phyloP scores from a whole-genome alignment of 495 filamentous ascomycete genomes.

The Neurospora tetrasperma region DNA sequence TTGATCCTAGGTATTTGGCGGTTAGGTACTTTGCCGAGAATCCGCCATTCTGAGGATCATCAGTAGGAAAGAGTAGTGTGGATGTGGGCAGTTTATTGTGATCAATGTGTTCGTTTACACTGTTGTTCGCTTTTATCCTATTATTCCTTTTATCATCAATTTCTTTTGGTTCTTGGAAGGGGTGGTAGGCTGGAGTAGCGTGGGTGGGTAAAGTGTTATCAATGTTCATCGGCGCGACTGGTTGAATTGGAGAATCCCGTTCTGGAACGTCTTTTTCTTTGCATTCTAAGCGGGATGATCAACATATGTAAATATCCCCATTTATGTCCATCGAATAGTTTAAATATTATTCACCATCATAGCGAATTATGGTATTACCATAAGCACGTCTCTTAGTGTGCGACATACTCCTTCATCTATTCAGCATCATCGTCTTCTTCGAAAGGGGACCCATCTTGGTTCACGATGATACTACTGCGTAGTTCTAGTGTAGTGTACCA shows the following conservation, averaged over 20 bases:
- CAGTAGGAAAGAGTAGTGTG: not conserved
- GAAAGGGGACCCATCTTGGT: not conserved
- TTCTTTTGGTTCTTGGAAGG: not conserved
- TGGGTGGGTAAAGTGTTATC: not conserved
- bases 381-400: not conserved
- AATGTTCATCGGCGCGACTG: not conserved
- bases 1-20: constrained; percentile 50
- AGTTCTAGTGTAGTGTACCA: too few relatives aligned
- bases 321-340: not conserved
- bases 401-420: not conserved
- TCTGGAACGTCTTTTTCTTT: not conserved
- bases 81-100: not conserved
- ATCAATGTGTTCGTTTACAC: not conserved
- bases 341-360: not conserved
- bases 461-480: not conserved
- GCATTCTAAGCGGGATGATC: not conserved
- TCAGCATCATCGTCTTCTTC: not conserved
- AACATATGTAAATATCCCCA: not conserved
- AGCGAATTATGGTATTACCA: not conserved
- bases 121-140: not conserved
- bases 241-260: not conserved
- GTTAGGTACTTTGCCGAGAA: constrained; percentile 15
- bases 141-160: not conserved
- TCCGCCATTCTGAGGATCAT: not conserved
- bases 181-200: not conserved